phyloP scores from a whole-genome alignment of 2,329 filamentous ascomycete species.

The Rhytidhysteron rufulum region DNA sequence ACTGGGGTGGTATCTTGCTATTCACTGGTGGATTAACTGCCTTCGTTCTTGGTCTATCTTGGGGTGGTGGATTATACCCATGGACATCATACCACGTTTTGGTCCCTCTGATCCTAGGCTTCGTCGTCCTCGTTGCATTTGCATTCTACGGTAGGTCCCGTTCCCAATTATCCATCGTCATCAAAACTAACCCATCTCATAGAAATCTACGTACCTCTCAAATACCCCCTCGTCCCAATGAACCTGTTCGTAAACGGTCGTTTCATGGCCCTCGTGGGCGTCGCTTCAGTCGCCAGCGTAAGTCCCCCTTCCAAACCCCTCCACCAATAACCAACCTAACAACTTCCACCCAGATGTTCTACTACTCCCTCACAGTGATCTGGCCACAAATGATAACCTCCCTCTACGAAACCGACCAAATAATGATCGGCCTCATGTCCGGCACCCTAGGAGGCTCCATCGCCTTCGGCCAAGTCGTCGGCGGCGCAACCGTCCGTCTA shows the following conservation, averaged over 20 bases:
- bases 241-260: constrained; percentile 8
- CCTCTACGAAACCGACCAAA: constrained; percentile 14
- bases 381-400: constrained; percentile 15
- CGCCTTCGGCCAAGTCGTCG: constrained; percentile 25
- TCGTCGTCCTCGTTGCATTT: constrained; percentile 21
- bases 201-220: constrained; percentile 13
- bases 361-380: constrained; percentile 14
- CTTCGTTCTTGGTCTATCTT: constrained; percentile 44
- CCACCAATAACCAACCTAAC: too few relatives aligned
- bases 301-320: too few relatives aligned
- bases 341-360: too few relatives aligned
- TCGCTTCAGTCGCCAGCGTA: constrained; percentile 13
- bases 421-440: constrained; percentile 26
- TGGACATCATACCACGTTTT: constrained; percentile 24
- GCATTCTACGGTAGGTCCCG: constrained; percentile 9
- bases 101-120: constrained; percentile 13
- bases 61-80: constrained; percentile 35
- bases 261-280: constrained; percentile 9
- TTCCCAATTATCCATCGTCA: too few relatives aligned
- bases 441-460: constrained; percentile 24
- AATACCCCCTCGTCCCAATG: constrained; percentile 13
- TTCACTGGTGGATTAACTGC: constrained; percentile 41
- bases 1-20: constrained; percentile 43
- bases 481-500: constrained; percentile 17
- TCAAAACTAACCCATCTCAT: neutral